Evolutionary conservation across 352 stramenopile genomes (phyloP), one percentile per base, ranked within the genome.

Genomic region (Aphanomyces astaci): DNA sequence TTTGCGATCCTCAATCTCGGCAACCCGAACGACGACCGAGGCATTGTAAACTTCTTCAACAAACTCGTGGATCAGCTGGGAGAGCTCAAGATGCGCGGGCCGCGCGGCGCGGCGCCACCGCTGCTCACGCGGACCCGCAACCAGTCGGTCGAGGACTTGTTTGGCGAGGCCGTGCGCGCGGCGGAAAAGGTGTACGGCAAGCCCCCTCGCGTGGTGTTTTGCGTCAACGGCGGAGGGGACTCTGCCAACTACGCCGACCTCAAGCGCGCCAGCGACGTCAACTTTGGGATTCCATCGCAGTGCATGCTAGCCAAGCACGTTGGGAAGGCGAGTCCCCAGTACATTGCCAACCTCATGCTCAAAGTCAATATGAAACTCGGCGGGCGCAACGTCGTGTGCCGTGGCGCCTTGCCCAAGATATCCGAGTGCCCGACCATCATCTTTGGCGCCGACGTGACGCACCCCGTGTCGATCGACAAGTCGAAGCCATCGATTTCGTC

Each of bases 321-420:
- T 13, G 48, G 64, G 0, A 82, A 79, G 66, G 76, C 74, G 55
- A 87, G 77, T n/a, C 63, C 77, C 19, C 78, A 87, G 71, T 90
- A 90, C 54, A 84, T 89, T 36, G 75, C 73, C 19, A 94, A 94
- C 60, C 81, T 92, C 10, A 25, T 90, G 64, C 76, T 89, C 45
- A 90, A 93, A 69, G 82, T 93, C 22, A 87, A 93, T 65, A 83
- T 79, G 11, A 93, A 93, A 54, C 73, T 93, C 1, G 81, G 81
- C 24, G 85, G 85, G 1, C 78, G 75, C 43, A 91, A 93, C 64
- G 73, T 74, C 4, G 59, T 88, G 11, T 81, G 89, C 46, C 73
- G 64, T 17, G 73, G 71, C 13, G 64, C 72, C 5, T 48, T 87
- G 13, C 80, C 73, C 0, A 79, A 77, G 59, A 73, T 90, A 10